phyloP scores from a whole-genome alignment of 495 filamentous ascomycete genomes.

The Hyaloscypha variabilis region DNA sequence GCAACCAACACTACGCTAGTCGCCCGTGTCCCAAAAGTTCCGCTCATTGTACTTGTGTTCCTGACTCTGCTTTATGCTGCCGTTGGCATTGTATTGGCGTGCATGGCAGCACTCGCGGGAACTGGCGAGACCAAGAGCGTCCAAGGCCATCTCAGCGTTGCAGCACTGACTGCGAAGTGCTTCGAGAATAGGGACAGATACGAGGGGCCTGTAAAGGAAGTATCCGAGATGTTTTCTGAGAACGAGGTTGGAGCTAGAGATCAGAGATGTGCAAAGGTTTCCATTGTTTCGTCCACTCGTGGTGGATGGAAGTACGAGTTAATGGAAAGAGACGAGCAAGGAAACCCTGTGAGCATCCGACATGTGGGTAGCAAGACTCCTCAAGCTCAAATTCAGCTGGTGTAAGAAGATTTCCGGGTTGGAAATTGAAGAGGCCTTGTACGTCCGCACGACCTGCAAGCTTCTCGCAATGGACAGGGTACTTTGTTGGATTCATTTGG shows the following conservation, averaged over 20 bases:
- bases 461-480: too few relatives aligned
- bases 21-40: constrained; percentile 5
- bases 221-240: not conserved
- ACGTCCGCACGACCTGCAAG: too few relatives aligned
- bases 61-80: not conserved
- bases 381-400: not conserved
- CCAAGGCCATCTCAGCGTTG: not conserved
- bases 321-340: not conserved
- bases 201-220: not conserved
- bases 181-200: not conserved
- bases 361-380: not conserved
- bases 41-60: not conserved
- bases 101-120: not conserved
- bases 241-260: not conserved
- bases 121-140: not conserved
- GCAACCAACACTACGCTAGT: not conserved
- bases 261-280: not conserved
- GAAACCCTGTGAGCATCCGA: not conserved
- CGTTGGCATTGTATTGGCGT: not conserved
- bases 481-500: too few relatives aligned
- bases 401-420: too few relatives aligned
- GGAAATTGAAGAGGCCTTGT: too few relatives aligned
- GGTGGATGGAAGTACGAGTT: constrained; percentile 10
- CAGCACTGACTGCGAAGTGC: not conserved
- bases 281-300: not conserved